Base-by-base conservation (phyloP, 148 eudicot species). In the Beta vulgaris region DNA sequence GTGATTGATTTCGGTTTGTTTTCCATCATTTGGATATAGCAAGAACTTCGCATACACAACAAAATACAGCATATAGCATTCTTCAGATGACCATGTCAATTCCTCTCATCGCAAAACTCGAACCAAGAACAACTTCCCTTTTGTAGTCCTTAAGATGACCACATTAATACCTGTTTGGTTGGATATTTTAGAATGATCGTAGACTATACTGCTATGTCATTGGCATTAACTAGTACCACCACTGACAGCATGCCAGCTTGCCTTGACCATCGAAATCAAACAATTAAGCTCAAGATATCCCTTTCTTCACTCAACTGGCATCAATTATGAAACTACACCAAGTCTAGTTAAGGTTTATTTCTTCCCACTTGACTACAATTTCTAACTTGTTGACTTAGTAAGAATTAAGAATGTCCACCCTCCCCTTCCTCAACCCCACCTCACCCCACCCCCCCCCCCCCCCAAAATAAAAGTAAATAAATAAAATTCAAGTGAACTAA, bases 221-320 rank as follows among this genome's bases (percentile, higher is more conserved):
- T n/a, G n/a, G n/a, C n/a, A n/a, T n/a, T 7, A 44, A 43, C 0
- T 44, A 51, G 39, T 43, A 53, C 29, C 43, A 61, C 54, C 43
- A 44, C 3, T 39, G 53, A 13, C 42, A n/a, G n/a, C n/a, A n/a
- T 72, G 68, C 35, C 35, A 31, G 31, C 21, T 10, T 73, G 19
- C n/a, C 53, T 61, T 60, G 57, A 42, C 55, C n/a, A 19, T 49
- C 29, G 4, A 21, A 51, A n/a, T 53, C 74, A 71, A n/a, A 51
- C 44, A 49, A 31, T 12, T 31, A 32, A 21, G n/a, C n/a, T 7
- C 19, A 42, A 26, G n/a, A 43, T 42, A 13, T 44, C 71, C 71
- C 43, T 67, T 67, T n/a, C 71, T 23, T 67, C 35, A 67, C 71
- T 67, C 53, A 42, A 67, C 51, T 43, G 71, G 71, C 71, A 67